These are phyloP conservation scores for Solanum hybrid DNA, from an alignment of 305 asterid species.

Conservation along the genomic window DNA sequence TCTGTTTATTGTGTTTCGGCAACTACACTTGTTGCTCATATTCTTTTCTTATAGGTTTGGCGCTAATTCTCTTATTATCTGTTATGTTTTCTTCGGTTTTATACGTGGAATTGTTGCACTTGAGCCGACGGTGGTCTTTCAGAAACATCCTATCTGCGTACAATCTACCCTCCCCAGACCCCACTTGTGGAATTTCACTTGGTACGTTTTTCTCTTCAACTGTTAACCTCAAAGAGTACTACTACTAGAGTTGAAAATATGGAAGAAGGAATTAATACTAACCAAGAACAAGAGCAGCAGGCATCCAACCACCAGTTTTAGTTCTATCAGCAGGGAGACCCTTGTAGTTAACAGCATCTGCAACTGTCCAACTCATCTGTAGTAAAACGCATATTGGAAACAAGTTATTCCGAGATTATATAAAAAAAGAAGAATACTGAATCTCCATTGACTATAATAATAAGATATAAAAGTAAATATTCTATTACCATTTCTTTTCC, in stretches of 20 bases:
- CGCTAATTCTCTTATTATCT: neutral
- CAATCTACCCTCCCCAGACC: neutral
- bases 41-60: neutral
- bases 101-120: neutral
- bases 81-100: neutral
- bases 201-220: neutral
- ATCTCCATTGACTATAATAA: neutral
- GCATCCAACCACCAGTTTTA: conserved; percentile 39
- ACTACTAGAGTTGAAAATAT: neutral
- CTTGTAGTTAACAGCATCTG: conserved; percentile 28
- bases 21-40: neutral
- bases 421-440: neutral
- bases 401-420: neutral
- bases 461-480: neutral
- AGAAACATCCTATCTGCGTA: neutral
- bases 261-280: neutral
- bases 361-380: conserved; percentile 14
- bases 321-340: conserved; percentile 33
- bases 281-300: conserved; percentile 41
- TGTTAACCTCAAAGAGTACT: neutral
- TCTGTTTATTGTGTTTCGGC: neutral
- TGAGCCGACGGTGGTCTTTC: neutral
- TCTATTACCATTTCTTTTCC: conserved; percentile 20
- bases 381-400: neutral
- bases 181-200: neutral